Percentiles rank a stretch among this genome's conserved stretches.
phyloP scores from a whole-genome alignment of 306 rosid species.

The Psophocarpus tetragonolobus region DNA sequence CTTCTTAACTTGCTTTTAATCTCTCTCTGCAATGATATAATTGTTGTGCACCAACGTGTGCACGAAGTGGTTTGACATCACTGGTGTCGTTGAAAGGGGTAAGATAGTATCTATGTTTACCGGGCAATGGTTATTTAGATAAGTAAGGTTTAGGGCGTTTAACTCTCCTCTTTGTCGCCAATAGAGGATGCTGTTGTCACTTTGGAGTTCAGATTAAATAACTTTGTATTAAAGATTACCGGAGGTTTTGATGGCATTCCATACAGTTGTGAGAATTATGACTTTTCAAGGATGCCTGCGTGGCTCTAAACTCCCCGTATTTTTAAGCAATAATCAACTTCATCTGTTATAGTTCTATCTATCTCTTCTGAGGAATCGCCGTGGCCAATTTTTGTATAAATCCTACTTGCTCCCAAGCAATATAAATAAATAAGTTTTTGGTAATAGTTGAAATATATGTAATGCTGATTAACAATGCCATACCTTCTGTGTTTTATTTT shows the following conservation, averaged over 20 bases:
- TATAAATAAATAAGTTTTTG: constrained; percentile 1
- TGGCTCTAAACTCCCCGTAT: background rate
- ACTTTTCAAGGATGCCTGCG: background rate
- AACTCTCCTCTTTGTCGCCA: background rate
- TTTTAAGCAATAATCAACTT: background rate
- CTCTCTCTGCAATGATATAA: background rate
- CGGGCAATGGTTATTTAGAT: background rate
- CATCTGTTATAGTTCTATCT: background rate
- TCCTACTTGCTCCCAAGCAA: background rate
- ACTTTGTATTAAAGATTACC: background rate
- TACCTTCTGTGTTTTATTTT: background rate
- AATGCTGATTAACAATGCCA: constrained; percentile 11
- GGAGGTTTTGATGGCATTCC: background rate
- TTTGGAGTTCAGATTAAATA: constrained; percentile 4
- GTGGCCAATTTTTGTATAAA: background rate
- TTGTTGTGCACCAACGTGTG: background rate
- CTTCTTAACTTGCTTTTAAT: constrained; percentile 17
- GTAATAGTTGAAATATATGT: constrained; percentile 23
- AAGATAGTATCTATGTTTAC: constrained; percentile 9
- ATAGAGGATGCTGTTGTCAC: constrained; percentile 8
- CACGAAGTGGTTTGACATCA: constrained; percentile 16
- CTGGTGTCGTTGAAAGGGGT: background rate
- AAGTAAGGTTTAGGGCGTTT: constrained; percentile 9
- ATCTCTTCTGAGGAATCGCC: background rate
- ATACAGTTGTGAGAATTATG: constrained; percentile 10